These are phyloP conservation scores for Ophiosphaerella narmari DNA, from an alignment of 2,329 filamentous ascomycete species.

Conservation along the genomic window DNA sequence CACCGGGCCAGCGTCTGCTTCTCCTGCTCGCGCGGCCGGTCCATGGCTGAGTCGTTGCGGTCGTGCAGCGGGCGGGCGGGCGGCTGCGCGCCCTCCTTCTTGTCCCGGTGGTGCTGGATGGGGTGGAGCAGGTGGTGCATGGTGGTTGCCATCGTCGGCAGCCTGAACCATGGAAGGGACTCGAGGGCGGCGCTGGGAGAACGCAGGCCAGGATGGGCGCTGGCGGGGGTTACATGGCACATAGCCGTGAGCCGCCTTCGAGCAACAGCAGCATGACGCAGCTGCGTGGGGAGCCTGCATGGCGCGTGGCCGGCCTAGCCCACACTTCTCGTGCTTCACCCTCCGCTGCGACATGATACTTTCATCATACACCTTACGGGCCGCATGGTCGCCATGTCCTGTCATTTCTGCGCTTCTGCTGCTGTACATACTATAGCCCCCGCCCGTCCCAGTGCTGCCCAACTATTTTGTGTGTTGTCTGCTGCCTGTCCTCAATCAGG, in stretches of 20 bases:
- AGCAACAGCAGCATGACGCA: constrained; percentile 29
- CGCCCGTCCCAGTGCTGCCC: background rate
- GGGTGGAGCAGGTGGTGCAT: constrained; percentile 46
- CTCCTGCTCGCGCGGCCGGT: constrained; percentile 52
- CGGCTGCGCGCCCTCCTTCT: constrained; percentile 22
- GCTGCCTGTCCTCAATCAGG: constrained; percentile 7
- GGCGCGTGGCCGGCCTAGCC: background rate
- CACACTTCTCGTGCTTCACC: constrained; percentile 10
- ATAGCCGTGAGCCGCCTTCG: constrained; percentile 17
- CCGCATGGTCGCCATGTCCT: background rate
- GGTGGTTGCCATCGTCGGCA: constrained; percentile 42
- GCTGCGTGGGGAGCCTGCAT: constrained; percentile 23
- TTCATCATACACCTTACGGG: too few species aligned
- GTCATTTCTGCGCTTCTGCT: constrained; percentile 1
- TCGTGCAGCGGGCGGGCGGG: constrained; percentile 34
- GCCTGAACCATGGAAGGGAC: constrained; percentile 27
- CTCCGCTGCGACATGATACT: background rate
- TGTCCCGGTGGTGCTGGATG: constrained; percentile 36
- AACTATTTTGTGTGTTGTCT: background rate
- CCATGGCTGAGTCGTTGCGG: constrained; percentile 42
- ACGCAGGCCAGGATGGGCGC: constrained; percentile 12
- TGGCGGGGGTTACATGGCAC: constrained; percentile 26
- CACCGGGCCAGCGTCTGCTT: constrained; percentile 53
- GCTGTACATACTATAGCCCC: constrained; percentile 9
- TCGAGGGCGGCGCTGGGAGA: constrained; percentile 9